phyloP scores from a whole-genome alignment of 1,284 basidiomycete species.

The Apiotrichum porosum region DNA sequence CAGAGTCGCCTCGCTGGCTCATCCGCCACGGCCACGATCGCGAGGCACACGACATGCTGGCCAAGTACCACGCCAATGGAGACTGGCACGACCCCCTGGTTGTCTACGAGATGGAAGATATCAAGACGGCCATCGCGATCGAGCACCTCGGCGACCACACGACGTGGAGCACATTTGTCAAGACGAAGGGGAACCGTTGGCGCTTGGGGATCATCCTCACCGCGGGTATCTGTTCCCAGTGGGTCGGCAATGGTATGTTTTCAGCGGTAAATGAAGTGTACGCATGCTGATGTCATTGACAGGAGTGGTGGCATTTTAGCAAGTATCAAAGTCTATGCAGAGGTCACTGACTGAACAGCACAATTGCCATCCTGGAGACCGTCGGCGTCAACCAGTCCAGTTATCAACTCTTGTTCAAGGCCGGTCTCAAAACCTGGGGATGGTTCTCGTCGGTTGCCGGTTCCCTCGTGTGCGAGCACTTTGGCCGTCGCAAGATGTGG shows the following conservation, averaged over 20 bases:
- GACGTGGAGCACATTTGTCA: slow-evolving; percentile 50
- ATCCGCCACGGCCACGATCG: slow-evolving; percentile 19
- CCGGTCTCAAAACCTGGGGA: slow-evolving; percentile 17
- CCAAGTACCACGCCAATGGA: slow-evolving; percentile 65
- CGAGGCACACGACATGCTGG: slow-evolving; percentile 68
- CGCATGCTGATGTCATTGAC: too few relatives aligned
- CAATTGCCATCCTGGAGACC: slow-evolving; percentile 9
- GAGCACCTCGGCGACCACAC: slow-evolving; percentile 27
- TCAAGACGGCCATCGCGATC: slow-evolving; percentile 35
- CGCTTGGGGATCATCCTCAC: slow-evolving; percentile 51
- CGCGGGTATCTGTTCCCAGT: slow-evolving; percentile 48
- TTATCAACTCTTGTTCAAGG: slow-evolving; percentile 63
- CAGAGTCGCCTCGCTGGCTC: slow-evolving; percentile 26
- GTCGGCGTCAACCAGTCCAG: slow-evolving; percentile 63
- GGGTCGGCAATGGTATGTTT: slow-evolving; percentile 14
- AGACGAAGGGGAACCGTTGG: slow-evolving; percentile 47
- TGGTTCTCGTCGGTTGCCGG: slow-evolving; percentile 13
- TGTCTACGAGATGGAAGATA: slow-evolving; percentile 42
- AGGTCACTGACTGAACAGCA: too few relatives aligned
- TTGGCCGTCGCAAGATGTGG: slow-evolving; percentile 32
- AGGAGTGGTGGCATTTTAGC: too few relatives aligned
- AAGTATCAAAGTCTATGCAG: too few relatives aligned
- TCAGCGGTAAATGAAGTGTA: too few relatives aligned
- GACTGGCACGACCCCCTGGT: slow-evolving; percentile 37
- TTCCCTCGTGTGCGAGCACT: slow-evolving; percentile 39